Evolutionary conservation across 495 filamentous ascomycete genomes (phyloP).

Genomic region (Aeminium ludgeri): DNA sequence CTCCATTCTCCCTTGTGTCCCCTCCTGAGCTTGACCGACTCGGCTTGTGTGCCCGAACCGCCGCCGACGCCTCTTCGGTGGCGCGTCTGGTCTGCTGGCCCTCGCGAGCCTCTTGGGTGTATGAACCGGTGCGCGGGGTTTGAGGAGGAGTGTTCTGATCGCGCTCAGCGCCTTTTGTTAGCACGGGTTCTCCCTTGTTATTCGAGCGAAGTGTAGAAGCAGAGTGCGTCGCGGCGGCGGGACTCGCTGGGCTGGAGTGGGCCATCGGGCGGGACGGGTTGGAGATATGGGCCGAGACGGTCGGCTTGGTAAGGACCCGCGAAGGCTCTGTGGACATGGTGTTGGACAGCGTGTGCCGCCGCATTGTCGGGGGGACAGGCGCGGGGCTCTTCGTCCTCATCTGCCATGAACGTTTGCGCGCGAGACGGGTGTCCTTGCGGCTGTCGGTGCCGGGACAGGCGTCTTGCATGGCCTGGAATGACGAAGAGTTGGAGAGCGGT

Average conservation of each 20-base stretch:
- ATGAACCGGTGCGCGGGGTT: conserved; percentile 55
- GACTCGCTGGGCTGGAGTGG: conserved; percentile 39
- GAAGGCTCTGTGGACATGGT: conserved; percentile 37
- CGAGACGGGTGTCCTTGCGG: neutral
- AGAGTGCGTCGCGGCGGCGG: conserved; percentile 32
- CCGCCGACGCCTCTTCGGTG: too few species aligned
- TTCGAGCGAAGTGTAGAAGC: conserved; percentile 33
- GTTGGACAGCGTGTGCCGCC: conserved; percentile 31
- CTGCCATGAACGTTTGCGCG: conserved; percentile 11
- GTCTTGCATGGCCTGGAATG: conserved; percentile 14
- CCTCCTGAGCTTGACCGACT: conserved; percentile 25
- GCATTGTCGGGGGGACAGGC: conserved; percentile 19
- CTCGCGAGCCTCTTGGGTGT: conserved; percentile 38
- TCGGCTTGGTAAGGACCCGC: conserved; percentile 40
- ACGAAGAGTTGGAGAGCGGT: conserved; percentile 19
- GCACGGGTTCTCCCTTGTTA: conserved; percentile 46
- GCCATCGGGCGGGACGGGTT: conserved; percentile 40
- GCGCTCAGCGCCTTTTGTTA: conserved; percentile 59
- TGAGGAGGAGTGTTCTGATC: conserved; percentile 81
- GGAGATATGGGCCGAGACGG: conserved; percentile 57
- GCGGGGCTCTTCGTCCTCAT: conserved; percentile 6
- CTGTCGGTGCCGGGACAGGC: neutral
- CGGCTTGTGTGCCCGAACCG: conserved; percentile 21
- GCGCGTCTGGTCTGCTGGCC: conserved; percentile 22
- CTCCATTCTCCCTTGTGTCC: conserved; percentile 5